Conservation (phyloP, 2,329 filamentous ascomycete species). For the Monilinia fructicola region DNA sequence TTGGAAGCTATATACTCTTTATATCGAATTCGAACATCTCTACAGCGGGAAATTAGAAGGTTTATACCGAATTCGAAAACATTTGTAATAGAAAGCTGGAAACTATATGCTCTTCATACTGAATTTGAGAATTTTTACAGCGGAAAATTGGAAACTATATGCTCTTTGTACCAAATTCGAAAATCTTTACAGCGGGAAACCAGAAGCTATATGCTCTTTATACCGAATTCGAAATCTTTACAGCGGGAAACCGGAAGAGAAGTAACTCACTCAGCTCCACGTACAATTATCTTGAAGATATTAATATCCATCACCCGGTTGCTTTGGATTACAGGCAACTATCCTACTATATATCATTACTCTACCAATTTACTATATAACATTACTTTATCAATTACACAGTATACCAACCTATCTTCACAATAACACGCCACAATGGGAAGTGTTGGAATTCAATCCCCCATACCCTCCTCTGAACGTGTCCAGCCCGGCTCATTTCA, state of each 20-base stretch:
- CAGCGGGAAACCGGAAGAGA: neutral
- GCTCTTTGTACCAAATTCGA: neutral
- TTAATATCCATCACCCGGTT: neutral
- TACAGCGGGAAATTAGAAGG: neutral
- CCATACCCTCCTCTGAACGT: constrained; percentile 29
- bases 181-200: neutral
- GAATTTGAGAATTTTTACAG: too few species aligned
- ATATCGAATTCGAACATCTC: neutral
- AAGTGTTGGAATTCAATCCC: constrained; percentile 24
- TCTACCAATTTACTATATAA: too few species aligned
- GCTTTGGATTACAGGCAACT: neutral
- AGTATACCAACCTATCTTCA: neutral
- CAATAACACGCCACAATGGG: constrained; percentile 28
- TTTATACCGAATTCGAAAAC: too few species aligned
- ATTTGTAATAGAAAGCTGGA: too few species aligned
- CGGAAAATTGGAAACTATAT: too few species aligned
- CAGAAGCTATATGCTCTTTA: too few species aligned
- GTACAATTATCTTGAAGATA: neutral
- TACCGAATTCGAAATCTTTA: too few species aligned
- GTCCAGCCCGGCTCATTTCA: constrained; percentile 35
- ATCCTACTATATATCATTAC: too few species aligned
- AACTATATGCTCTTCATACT: too few species aligned
- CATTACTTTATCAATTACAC: neutral
- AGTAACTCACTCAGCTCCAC: neutral
- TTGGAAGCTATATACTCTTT: neutral